phyloP scores from a whole-genome alignment of 2,329 filamentous ascomycete genomes.

The Calonectria honghensis region DNA sequence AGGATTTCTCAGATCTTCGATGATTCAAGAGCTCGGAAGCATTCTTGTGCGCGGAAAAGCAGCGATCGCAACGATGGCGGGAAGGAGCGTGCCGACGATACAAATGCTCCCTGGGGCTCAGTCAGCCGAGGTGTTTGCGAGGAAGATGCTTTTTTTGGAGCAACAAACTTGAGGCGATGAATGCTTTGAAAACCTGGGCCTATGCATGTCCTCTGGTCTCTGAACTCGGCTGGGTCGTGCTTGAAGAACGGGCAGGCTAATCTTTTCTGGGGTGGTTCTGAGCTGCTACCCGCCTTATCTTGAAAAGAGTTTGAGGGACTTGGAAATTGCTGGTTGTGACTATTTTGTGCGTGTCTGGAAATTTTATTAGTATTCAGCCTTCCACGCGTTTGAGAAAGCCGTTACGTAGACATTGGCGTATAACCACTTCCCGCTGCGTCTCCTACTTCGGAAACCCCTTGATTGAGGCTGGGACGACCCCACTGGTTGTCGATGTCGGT shows the following conservation, averaged over 20 bases:
- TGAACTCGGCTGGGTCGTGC: neutral
- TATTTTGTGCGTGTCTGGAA: neutral
- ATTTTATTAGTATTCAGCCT: neutral
- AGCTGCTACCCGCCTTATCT: neutral
- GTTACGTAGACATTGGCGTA: neutral
- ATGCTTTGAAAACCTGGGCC: conserved; percentile 18
- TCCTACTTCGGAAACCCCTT: neutral
- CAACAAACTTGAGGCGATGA: conserved; percentile 7
- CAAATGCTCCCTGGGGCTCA: neutral
- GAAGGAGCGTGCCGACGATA: conserved; percentile 12
- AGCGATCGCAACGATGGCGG: conserved; percentile 8
- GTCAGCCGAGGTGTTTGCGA: neutral
- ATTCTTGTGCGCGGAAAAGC: neutral
- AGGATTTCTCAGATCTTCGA: neutral
- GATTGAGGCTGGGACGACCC: neutral
- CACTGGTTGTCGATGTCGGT: neutral
- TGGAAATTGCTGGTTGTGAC: neutral
- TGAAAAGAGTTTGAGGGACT: neutral
- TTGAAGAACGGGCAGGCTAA: conserved; percentile 22
- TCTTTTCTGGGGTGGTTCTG: neutral
- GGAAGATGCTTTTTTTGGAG: neutral
- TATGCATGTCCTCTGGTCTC: conserved; percentile 5
- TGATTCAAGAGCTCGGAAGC: conserved; percentile 10
- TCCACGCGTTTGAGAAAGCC: neutral
- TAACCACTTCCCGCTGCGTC: neutral